Percentiles rank a stretch among this genome's conserved stretches.
Conservation (phyloP, 306 rosid genomes). For the Medicago ruthenica region DNA sequence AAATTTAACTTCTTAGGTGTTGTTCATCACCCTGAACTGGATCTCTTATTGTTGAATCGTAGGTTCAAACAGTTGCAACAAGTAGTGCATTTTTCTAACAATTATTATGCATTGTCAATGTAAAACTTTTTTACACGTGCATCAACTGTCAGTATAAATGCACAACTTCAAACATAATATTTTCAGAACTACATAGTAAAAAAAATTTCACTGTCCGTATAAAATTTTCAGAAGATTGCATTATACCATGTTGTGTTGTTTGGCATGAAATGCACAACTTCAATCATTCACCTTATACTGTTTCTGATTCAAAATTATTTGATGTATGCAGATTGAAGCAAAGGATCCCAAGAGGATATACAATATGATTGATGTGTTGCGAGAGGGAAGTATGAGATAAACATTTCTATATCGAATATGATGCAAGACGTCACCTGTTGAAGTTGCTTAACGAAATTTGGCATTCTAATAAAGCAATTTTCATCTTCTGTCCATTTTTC, state of each 20-base stretch:
- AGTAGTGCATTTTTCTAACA: too few species aligned
- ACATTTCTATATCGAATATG: constrained; percentile 22
- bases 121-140: too few species aligned
- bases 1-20: too few species aligned
- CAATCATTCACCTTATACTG: neutral
- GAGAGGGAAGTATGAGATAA: constrained; percentile 83
- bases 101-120: too few species aligned
- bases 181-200: too few species aligned
- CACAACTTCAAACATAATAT: too few species aligned
- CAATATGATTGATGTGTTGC: constrained; percentile 80
- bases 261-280: neutral
- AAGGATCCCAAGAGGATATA: constrained; percentile 66
- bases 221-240: too few species aligned
- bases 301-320: constrained; percentile 27
- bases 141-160: too few species aligned
- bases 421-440: constrained; percentile 7
- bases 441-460: constrained; percentile 22
- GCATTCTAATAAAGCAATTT: constrained; percentile 24
- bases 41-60: too few species aligned
- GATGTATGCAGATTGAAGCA: constrained; percentile 58
- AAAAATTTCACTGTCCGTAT: too few species aligned
- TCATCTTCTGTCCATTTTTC: constrained; percentile 12
- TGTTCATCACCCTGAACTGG: too few species aligned
- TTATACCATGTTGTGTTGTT: neutral
- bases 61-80: too few species aligned